phyloP scores from a whole-genome alignment of 2,329 filamentous ascomycete species.

The Penicillium sp. region DNA sequence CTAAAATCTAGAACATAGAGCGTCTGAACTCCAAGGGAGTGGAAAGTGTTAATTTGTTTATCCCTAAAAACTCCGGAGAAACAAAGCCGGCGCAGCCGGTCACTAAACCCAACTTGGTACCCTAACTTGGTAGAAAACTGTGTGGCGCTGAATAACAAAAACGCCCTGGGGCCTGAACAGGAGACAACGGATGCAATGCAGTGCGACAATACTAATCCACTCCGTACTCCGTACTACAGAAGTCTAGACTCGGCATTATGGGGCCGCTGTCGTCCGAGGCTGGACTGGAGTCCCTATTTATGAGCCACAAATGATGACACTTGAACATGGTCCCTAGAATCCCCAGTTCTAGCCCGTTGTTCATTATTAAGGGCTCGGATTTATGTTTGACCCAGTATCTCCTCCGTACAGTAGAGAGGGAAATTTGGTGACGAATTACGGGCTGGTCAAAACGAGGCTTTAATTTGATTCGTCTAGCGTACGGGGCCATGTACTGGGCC shows the following conservation, averaged over 20 bases:
- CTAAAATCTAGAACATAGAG: not conserved
- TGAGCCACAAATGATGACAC: not conserved
- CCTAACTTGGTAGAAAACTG: not conserved
- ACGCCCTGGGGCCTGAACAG: not conserved
- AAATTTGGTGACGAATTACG: not conserved
- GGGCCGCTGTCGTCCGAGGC: not conserved
- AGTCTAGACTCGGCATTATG: not conserved
- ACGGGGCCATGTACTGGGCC: not conserved
- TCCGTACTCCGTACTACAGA: not conserved
- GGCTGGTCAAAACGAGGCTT: slow-evolving; percentile 2
- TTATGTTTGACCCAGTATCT: too few relatives aligned
- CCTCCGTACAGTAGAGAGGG: not conserved
- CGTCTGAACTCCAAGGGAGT: not conserved
- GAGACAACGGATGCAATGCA: not conserved
- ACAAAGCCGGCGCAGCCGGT: not conserved
- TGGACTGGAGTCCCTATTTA: not conserved
- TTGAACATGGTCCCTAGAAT: not conserved
- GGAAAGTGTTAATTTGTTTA: not conserved
- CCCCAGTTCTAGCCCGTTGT: not conserved
- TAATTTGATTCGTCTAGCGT: slow-evolving; percentile 3
- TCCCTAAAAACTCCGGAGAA: not conserved
- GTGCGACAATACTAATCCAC: not conserved
- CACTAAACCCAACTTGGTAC: not conserved
- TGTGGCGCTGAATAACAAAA: not conserved
- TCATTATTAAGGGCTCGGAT: not conserved